These are phyloP conservation scores for Sarocladium oryzae DNA, from an alignment of 2,329 filamentous ascomycete species.

Conservation along the genomic window DNA sequence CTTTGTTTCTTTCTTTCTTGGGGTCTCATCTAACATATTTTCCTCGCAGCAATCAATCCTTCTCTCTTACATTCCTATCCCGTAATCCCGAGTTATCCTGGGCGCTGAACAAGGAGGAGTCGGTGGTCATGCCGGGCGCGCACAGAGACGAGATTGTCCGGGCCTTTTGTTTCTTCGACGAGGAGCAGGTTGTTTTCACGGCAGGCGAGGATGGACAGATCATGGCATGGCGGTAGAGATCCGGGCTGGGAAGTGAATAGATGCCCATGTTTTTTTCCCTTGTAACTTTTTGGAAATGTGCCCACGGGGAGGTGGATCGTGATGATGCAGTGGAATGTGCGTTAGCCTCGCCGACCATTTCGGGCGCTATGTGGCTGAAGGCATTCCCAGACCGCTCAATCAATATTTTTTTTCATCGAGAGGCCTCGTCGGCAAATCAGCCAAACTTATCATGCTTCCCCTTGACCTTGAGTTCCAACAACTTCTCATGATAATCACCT, in stretches of 20 bases:
- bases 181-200: slow-evolving; percentile 51
- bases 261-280: no score
- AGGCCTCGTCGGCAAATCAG: slow-evolving; percentile 12
- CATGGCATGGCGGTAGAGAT: slow-evolving; percentile 43
- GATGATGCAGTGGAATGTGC: no score
- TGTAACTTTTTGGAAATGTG: no score
- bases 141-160: slow-evolving; percentile 60
- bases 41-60: slow-evolving; percentile 41
- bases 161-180: slow-evolving; percentile 57
- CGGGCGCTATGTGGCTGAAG: no score
- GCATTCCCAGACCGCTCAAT: no score
- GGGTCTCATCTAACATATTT: not conserved
- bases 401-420: no score
- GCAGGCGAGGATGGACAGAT: slow-evolving; percentile 52
- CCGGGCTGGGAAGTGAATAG: no score
- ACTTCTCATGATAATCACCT: slow-evolving; percentile 81
- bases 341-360: no score
- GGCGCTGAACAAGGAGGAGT: slow-evolving; percentile 47
- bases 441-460: slow-evolving; percentile 82
- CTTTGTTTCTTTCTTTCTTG: not conserved
- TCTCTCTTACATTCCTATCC: slow-evolving; percentile 54
- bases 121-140: slow-evolving; percentile 53
- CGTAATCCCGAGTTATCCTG: slow-evolving; percentile 40
- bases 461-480: slow-evolving; percentile 85
- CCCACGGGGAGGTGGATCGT: no score